Base-by-base conservation (phyloP, 805 yeast genomes). In the Starmerella vaccinii region DNA sequence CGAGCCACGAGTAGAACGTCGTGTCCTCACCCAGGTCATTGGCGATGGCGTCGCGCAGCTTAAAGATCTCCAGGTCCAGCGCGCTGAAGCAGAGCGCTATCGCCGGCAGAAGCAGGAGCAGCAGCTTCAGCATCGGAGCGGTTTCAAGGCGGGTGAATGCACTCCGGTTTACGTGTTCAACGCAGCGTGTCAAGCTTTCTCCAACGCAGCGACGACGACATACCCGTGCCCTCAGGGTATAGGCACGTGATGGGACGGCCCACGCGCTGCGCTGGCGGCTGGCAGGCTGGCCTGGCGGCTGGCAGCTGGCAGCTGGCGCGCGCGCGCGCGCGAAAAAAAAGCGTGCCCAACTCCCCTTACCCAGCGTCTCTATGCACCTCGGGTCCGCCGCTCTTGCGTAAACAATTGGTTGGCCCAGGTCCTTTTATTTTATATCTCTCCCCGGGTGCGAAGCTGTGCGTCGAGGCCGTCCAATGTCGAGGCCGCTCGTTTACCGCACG, bases 61-160 rank as follows among this genome's bases (percentile, higher is more conserved):
- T 72, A 69, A 90, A 88, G 49, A 90, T 80, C 67, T 89, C 96
- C 30, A 82, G 72, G 65, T 90, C 97, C 50, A 76, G 79, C 0
- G 80, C 69, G 2, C 79, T 63, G 78, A 88, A 83, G 4, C 55
- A 51, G 15, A 45, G 44, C 33, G 53, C 62, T 9, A 56, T 18
- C 3, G 50, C 55, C 15, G 58, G 57, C 37, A 58, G 42, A 10
- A 50, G 49, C 7, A 57, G 42, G n/a, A 50, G 42, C 15, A 41
- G 24, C 23, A 41, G 34, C 45, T 15, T 15, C 22, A 26, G 18
- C 45, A 41, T 41, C 19, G 30, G 22, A 16, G 12, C 30, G 12
- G 16, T 4, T 7, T 4, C 18, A 7, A 16, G 24, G 15, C 40
- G 8, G 18, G 35, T 32, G 18, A 5, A 26, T 26, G 29, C 35